A percentile compares a stretch with the other conserved stretches of the same genome.
Evolutionary conservation across 352 stramenopile genomes (phyloP).

Genomic region (Pythium inflatum): DNA sequence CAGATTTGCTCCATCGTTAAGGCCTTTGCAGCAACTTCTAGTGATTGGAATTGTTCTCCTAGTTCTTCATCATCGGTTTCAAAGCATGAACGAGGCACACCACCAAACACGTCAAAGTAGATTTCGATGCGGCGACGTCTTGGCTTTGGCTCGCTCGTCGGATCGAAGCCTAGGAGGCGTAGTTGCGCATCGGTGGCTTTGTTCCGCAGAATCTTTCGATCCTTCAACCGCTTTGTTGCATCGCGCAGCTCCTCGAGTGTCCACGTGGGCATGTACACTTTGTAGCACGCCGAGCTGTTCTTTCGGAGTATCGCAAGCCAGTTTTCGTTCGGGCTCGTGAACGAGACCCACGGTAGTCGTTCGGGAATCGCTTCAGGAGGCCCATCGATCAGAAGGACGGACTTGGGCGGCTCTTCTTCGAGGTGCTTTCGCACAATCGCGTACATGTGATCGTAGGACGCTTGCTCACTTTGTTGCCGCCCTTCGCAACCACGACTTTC

Average conservation of each 20-base stretch:
- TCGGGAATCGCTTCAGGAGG: background rate
- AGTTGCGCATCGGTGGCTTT: too few species aligned
- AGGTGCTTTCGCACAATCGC: too few species aligned
- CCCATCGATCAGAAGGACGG: background rate
- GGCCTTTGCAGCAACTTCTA: too few species aligned
- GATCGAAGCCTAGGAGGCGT: too few species aligned
- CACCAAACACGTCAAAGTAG: constrained; percentile 4
- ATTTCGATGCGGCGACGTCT: background rate
- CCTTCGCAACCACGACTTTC: background rate
- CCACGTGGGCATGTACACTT: constrained; percentile 6
- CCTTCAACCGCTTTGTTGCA: background rate
- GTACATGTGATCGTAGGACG: background rate
- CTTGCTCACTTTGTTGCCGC: background rate
- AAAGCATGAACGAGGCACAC: background rate
- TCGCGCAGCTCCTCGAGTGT: constrained; percentile 1
- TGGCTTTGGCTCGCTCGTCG: background rate
- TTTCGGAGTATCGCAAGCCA: background rate
- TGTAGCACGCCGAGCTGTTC: background rate
- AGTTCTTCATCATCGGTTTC: background rate
- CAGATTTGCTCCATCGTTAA: too few species aligned
- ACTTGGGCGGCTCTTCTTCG: background rate
- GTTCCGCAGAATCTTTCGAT: too few species aligned
- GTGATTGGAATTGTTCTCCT: too few species aligned
- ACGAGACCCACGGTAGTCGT: background rate
- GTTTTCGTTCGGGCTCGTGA: background rate